phyloP scores from a whole-genome alignment of 2,329 filamentous ascomycete species.

The Fusarium sp. region DNA sequence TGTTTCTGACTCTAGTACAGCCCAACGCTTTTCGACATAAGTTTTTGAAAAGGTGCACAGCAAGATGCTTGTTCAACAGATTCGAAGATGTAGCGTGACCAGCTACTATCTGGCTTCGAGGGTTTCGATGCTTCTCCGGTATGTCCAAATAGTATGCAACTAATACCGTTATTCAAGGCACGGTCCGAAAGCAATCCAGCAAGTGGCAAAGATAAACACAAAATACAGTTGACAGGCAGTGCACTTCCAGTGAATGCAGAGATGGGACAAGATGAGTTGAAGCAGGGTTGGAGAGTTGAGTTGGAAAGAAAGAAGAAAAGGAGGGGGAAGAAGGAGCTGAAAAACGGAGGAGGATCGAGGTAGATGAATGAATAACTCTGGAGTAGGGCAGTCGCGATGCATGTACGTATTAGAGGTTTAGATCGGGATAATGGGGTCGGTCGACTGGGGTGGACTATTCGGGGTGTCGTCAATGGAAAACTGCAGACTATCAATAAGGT shows the following conservation, averaged over 20 bases:
- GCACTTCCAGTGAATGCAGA: conserved; percentile 1
- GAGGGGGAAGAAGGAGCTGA: conserved; percentile 18
- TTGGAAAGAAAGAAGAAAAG: conserved; percentile 18
- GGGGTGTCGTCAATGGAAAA: conserved; percentile 44
- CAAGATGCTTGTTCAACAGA: neutral
- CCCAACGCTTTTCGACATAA: neutral
- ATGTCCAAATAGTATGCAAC: neutral
- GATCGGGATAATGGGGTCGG: conserved; percentile 41
- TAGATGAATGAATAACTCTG: conserved; percentile 36
- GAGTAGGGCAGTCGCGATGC: conserved; percentile 38
- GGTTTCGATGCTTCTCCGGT: conserved; percentile 23
- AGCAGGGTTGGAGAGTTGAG: conserved; percentile 7
- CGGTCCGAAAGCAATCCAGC: neutral
- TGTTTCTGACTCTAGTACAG: neutral
- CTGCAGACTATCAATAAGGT: conserved; percentile 46
- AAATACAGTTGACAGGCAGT: neutral
- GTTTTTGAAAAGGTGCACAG: neutral
- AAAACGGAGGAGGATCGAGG: conserved; percentile 35
- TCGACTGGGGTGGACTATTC: conserved; percentile 34
- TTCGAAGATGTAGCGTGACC: neutral
- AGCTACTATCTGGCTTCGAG: neutral
- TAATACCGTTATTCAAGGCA: neutral
- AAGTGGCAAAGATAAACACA: neutral
- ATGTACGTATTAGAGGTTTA: conserved; percentile 33
- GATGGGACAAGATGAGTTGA: conserved; percentile 2